Percentiles rank a stretch among this genome's conserved stretches.
Evolutionary conservation across 345 rosid species (phyloP).

Genomic region (thale cress (Arabidopsis thaliana)): DNA sequence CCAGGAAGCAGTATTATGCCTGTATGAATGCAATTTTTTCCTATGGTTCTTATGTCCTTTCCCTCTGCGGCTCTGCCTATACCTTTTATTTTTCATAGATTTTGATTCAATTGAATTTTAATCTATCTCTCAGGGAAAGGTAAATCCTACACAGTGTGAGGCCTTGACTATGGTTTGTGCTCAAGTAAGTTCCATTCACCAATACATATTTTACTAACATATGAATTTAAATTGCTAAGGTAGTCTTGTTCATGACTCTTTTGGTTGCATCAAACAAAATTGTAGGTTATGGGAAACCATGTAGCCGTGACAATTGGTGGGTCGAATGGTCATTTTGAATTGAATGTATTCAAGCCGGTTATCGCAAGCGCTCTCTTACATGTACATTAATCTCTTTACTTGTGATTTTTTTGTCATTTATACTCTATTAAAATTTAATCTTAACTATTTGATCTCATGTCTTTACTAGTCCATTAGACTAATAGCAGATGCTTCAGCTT

Average conservation of each 20-base stretch:
- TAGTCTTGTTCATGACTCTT: conserved; percentile 3
- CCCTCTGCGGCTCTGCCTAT: neutral
- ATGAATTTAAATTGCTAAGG: neutral
- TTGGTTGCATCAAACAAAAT: conserved; percentile 22
- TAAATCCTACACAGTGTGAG: conserved; percentile 97
- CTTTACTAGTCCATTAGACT: conserved; percentile 68
- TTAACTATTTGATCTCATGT: conserved; percentile 15
- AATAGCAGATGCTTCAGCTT: conserved; percentile 91
- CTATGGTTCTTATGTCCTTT: neutral
- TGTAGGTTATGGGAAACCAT: conserved; percentile 93
- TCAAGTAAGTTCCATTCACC: conserved; percentile 59
- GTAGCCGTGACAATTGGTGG: conserved; percentile 91
- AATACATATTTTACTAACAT: conserved; percentile 21
- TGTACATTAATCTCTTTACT: conserved; percentile 49
- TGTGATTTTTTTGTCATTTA: neutral
- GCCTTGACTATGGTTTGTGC: conserved; percentile 98
- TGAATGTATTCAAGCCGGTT: conserved; percentile 98
- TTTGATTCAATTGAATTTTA: conserved; percentile 9
- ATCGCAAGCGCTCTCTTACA: conserved; percentile 88
- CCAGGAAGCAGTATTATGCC: conserved; percentile 99
- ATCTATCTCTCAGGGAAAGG: conserved; percentile 74
- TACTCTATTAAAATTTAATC: neutral
- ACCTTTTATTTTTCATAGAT: neutral
- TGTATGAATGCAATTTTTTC: conserved; percentile 46
- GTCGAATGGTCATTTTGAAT: conserved; percentile 91